Conservation (phyloP, 257 asterid genomes). For the Solanum lignicaule region DNA sequence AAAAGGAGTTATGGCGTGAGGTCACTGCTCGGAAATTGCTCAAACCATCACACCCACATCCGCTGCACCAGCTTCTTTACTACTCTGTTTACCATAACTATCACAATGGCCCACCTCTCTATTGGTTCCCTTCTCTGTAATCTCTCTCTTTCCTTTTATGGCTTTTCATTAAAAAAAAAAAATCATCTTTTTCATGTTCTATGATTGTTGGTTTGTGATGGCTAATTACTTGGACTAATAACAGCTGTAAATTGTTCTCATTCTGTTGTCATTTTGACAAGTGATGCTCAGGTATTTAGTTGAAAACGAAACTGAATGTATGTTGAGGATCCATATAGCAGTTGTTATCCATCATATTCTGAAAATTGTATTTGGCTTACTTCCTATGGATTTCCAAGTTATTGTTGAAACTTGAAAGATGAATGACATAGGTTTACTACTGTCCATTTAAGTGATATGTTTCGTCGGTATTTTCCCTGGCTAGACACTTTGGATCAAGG, state of each 20-base stretch:
- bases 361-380: not conserved
- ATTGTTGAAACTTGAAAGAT: not conserved
- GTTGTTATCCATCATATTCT: not conserved
- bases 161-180: too few relatives aligned
- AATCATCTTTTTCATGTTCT: not conserved
- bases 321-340: not conserved
- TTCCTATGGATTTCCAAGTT: not conserved
- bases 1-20: conserved; percentile 45
- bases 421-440: not conserved
- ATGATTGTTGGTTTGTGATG: not conserved
- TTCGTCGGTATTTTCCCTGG: not conserved
- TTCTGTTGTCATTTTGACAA: not conserved
- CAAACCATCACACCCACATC: conserved; percentile 67
- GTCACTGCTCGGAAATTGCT: conserved; percentile 39
- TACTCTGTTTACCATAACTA: conserved; percentile 39
- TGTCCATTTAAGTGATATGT: not conserved
- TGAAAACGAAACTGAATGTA: not conserved
- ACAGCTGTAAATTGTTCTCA: not conserved
- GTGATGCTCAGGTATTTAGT: not conserved
- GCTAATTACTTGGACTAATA: not conserved
- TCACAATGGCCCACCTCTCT: conserved; percentile 63
- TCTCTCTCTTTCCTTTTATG: not conserved
- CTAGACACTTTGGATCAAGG: not conserved
- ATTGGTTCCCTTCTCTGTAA: conserved; percentile 87
- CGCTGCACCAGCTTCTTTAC: conserved; percentile 67